Evolutionary conservation across 768 basidiomycete species (phyloP).

Genomic region (Nevesoporus exiguus): DNA sequence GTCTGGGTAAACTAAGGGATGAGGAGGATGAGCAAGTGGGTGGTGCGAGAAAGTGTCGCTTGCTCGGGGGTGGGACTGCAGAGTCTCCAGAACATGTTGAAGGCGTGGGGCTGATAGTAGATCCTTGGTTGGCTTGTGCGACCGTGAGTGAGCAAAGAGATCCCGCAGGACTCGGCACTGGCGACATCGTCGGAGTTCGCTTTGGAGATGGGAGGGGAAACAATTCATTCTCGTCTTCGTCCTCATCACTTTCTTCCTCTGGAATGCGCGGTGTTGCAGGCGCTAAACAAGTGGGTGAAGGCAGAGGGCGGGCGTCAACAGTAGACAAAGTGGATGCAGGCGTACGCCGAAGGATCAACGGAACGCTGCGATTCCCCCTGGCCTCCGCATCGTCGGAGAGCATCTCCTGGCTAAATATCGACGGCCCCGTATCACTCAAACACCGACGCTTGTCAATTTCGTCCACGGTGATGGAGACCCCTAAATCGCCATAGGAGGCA

Average conservation of each 20-base stretch:
- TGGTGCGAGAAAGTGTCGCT: conserved; percentile 18
- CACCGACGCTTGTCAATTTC: conserved; percentile 60
- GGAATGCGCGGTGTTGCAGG: conserved; percentile 27
- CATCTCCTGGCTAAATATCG: neutral
- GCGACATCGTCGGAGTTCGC: conserved; percentile 47
- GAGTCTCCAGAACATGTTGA: conserved; percentile 21
- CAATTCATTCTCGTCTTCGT: conserved; percentile 51
- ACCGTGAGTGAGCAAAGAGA: conserved; percentile 27
- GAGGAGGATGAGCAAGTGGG: conserved; percentile 25
- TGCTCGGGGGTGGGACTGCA: neutral
- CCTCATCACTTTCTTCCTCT: conserved; percentile 43
- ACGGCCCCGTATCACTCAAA: conserved; percentile 35
- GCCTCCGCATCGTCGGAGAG: neutral
- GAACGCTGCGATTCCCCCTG: neutral
- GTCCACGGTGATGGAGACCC: conserved; percentile 51
- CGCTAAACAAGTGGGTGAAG: conserved; percentile 12
- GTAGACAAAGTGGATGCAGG: neutral
- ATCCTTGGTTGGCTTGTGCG: neutral
- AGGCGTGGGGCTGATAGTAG: conserved; percentile 5
- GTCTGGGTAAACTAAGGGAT: conserved; percentile 23
- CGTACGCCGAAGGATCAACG: neutral
- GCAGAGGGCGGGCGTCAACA: neutral
- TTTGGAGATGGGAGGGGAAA: conserved; percentile 60
- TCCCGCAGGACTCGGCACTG: conserved; percentile 32
- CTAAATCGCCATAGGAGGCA: conserved; percentile 15